These are phyloP conservation scores for Trichosporon sp. DNA, from an alignment of 1,284 basidiomycete genomes.

Conservation along the genomic window DNA sequence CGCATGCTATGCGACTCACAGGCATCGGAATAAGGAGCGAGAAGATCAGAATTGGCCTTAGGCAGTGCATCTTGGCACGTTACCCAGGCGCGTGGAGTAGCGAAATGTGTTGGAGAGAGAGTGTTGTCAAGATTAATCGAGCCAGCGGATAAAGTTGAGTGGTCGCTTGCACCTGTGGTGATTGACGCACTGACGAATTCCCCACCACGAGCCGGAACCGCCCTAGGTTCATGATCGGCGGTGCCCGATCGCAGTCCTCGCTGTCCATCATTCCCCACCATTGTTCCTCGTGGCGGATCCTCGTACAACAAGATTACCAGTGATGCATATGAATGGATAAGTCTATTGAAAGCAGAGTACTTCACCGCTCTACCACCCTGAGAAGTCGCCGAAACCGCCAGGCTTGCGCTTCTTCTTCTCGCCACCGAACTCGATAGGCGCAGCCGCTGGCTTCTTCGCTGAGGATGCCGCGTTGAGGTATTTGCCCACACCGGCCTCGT, in stretches of 20 bases:
- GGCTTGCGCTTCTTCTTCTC: conserved; percentile 50
- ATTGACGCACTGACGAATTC: background rate
- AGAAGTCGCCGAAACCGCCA: conserved; percentile 52
- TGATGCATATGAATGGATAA: background rate
- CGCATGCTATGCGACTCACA: conserved; percentile 18
- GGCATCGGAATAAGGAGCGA: conserved; percentile 52
- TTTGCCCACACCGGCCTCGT: conserved; percentile 48
- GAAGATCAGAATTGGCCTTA: conserved; percentile 71
- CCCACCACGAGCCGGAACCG: background rate
- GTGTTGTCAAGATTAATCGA: conserved; percentile 1
- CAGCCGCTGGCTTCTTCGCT: background rate
- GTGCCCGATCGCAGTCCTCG: background rate
- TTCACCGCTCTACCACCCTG: conserved; percentile 36
- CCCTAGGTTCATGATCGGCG: background rate
- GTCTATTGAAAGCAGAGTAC: background rate
- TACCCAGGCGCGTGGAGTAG: background rate
- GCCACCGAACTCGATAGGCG: conserved; percentile 34
- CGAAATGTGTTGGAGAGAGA: background rate
- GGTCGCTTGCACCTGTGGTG: background rate
- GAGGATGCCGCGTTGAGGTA: conserved; percentile 37
- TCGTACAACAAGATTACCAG: background rate
- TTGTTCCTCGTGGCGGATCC: background rate
- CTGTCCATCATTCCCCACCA: background rate
- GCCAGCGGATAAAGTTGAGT: background rate
- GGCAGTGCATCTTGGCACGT: conserved; percentile 26